phyloP scores from a whole-genome alignment of 495 filamentous ascomycete species.

The Daldinia grandis region DNA sequence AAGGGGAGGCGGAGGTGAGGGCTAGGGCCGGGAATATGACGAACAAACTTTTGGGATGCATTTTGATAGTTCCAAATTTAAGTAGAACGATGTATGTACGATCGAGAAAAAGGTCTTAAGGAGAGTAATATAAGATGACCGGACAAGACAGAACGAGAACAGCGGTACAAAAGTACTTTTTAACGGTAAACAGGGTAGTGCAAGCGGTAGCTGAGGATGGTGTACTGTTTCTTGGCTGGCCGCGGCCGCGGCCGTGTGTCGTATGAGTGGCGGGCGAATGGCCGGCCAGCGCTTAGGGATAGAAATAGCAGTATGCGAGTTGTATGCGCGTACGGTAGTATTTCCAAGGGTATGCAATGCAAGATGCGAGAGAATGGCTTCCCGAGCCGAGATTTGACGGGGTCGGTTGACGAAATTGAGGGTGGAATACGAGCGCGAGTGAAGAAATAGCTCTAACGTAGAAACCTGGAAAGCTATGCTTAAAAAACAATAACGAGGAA shows the following conservation, averaged over 20 bases:
- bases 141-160: constrained; percentile 12
- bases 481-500: constrained; percentile 20
- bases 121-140: constrained; percentile 33
- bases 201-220: constrained; percentile 43
- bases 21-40: constrained; percentile 42
- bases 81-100: constrained; percentile 1
- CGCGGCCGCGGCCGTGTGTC: constrained; percentile 42
- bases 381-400: constrained; percentile 46
- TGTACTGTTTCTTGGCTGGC: constrained; percentile 36
- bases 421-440: constrained; percentile 3
- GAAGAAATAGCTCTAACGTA: not conserved
- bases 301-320: constrained; percentile 29
- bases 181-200: constrained; percentile 17
- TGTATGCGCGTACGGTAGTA: constrained; percentile 30
- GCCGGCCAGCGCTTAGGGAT: constrained; percentile 46
- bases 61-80: constrained; percentile 30
- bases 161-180: constrained; percentile 26
- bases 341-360: constrained; percentile 31
- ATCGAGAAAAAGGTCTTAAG: constrained; percentile 20
- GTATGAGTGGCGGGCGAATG: constrained; percentile 31
- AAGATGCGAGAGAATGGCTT: constrained; percentile 41
- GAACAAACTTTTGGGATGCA: constrained; percentile 37
- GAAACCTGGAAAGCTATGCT: not conserved
- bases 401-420: constrained; percentile 16
- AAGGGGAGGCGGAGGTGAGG: constrained; percentile 47